Evolutionary conservation across 2,329 filamentous ascomycete species (phyloP).

Genomic region (Claviceps sorghi): DNA sequence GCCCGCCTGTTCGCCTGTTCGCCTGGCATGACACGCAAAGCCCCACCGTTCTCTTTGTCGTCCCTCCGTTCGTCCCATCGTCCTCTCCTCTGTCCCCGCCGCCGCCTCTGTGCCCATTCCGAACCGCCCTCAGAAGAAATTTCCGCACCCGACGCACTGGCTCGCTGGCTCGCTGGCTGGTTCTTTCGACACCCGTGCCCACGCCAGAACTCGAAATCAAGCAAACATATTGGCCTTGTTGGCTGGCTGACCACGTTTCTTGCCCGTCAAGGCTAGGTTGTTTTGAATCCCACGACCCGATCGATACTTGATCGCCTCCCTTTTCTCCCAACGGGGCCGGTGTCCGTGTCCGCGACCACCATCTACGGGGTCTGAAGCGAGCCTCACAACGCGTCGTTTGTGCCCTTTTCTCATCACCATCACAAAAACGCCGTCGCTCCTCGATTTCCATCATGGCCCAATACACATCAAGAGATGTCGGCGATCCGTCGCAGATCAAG

Average conservation of each 20-base stretch:
- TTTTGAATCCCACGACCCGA: background rate
- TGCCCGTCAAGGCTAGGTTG: background rate
- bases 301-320: background rate
- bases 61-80: background rate
- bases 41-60: background rate
- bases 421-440: background rate
- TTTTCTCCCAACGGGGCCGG: background rate
- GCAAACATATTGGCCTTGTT: background rate
- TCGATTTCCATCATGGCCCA: conserved; percentile 39
- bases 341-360: background rate
- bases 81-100: background rate
- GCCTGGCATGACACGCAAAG: too few species aligned
- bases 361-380: background rate
- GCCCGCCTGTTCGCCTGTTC: too few species aligned
- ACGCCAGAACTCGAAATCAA: background rate
- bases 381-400: background rate
- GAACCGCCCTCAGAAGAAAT: background rate
- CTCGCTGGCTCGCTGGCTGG: too few species aligned
- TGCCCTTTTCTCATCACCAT: too few species aligned
- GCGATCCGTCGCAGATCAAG: conserved; percentile 54
- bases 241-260: background rate
- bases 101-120: background rate
- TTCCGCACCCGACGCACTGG: background rate
- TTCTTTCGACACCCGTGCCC: background rate
- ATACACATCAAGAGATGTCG: conserved; percentile 52